Percentiles rank a stretch among this genome's conserved stretches.
Conservation (phyloP, 208 protist genomes). For the Leishmania major region DNA sequence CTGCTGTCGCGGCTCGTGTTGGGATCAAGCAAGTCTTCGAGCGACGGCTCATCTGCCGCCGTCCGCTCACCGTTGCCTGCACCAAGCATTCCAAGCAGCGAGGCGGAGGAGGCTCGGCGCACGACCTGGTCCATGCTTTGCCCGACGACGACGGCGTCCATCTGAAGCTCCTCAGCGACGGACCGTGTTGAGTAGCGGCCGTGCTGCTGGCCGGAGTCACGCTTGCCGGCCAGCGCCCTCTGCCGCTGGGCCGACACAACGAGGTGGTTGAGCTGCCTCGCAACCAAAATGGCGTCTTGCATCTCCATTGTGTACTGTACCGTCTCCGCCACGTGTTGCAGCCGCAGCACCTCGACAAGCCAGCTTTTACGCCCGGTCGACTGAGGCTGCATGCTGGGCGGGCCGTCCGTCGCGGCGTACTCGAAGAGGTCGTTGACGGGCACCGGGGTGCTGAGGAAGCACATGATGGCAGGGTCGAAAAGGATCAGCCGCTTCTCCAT, state of each 20-base stretch:
- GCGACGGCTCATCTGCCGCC: background rate
- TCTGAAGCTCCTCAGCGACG: slow-evolving; percentile 12
- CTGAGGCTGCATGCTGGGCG: slow-evolving; percentile 19
- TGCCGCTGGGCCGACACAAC: slow-evolving; percentile 13
- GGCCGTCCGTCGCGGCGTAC: slow-evolving; percentile 20
- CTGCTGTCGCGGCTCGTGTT: background rate
- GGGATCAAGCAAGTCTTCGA: background rate
- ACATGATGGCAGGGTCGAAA: slow-evolving; percentile 24
- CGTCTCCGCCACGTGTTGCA: slow-evolving; percentile 50
- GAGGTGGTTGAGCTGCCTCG: slow-evolving; percentile 31
- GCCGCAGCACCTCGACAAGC: slow-evolving; percentile 41
- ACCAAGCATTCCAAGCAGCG: slow-evolving; percentile 5
- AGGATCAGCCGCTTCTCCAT: slow-evolving; percentile 24
- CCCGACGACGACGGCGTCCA: slow-evolving; percentile 16
- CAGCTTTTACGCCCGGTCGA: slow-evolving; percentile 33
- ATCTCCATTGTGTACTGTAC: slow-evolving; percentile 46
- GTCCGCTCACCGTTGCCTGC: background rate
- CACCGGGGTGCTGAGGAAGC: slow-evolving; percentile 33
- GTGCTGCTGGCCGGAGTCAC: background rate
- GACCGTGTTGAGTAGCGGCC: background rate
- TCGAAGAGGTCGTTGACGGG: slow-evolving; percentile 36
- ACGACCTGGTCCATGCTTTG: slow-evolving; percentile 9
- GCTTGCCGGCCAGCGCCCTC: background rate
- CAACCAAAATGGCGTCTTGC: slow-evolving; percentile 39
- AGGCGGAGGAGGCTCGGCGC: background rate